Conservation (phyloP, 2,329 filamentous ascomycete genomes). For the Cryphonectria japonica region DNA sequence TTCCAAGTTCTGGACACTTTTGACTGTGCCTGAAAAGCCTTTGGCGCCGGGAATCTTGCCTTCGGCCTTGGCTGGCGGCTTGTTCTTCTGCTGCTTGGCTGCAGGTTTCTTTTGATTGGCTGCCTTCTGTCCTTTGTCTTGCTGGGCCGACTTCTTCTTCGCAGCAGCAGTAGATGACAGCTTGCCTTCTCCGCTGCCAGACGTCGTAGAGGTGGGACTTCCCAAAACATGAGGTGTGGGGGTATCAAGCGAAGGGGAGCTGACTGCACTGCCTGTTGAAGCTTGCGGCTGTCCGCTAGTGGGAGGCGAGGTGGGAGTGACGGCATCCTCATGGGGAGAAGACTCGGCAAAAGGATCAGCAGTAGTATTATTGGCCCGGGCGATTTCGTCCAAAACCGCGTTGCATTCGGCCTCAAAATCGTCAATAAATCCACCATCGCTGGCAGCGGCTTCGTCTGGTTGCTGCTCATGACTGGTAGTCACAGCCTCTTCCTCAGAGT, state of each 20-base stretch:
- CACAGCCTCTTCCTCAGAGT: background rate
- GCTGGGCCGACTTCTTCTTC: background rate
- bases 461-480: background rate
- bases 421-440: background rate
- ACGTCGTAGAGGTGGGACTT: background rate
- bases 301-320: background rate
- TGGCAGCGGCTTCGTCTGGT: background rate
- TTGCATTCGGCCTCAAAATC: background rate
- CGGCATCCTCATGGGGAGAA: background rate
- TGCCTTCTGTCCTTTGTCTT: background rate
- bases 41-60: background rate
- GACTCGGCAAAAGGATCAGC: background rate
- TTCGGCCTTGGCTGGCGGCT: background rate
- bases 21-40: background rate
- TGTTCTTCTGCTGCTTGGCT: background rate
- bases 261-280: slow-evolving; percentile 5
- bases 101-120: background rate
- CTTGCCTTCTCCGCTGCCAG: background rate
- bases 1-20: background rate
- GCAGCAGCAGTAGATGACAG: too few species aligned
- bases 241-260: background rate
- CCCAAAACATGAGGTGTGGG: background rate
- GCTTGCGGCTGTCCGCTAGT: background rate
- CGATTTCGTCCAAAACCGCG: background rate
- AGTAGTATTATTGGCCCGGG: background rate